phyloP scores from a whole-genome alignment of 176 grass and related monocot species.

The Oryza officinalis region DNA sequence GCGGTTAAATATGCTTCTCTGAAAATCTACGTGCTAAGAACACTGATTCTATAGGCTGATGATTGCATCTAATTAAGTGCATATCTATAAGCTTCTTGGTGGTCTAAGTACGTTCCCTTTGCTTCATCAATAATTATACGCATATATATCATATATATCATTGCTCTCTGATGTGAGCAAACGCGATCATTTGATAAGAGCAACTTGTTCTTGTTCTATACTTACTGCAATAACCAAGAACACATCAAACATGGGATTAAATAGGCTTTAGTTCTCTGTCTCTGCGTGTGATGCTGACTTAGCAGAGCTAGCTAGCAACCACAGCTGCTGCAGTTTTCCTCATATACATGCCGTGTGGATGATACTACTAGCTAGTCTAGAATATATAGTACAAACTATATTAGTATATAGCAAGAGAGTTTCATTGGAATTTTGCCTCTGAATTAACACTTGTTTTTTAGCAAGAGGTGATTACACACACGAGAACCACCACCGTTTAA shows the following conservation, averaged over 20 bases:
- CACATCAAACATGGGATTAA: conserved; percentile 7
- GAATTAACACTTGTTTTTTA: not conserved
- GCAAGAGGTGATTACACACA: conserved; percentile 11
- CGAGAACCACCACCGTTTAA: conserved; percentile 17
- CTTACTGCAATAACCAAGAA: conserved; percentile 13
- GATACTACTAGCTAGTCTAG: not conserved
- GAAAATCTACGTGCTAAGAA: conserved; percentile 20
- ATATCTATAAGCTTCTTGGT: not conserved
- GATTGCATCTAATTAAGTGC: not conserved
- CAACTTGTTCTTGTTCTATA: not conserved
- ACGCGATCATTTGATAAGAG: not conserved
- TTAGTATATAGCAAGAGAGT: conserved; percentile 26
- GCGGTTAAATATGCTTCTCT: not conserved
- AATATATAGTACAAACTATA: not conserved
- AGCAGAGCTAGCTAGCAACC: not conserved
- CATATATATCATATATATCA: conserved; percentile 2
- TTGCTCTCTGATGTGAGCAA: conserved; percentile 11
- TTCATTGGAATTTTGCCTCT: conserved; percentile 40
- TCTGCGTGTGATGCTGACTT: conserved; percentile 23
- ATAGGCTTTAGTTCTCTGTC: conserved; percentile 8
- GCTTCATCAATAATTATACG: not conserved
- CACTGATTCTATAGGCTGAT: conserved; percentile 5
- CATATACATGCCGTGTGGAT: conserved; percentile 3
- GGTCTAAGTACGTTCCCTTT: not conserved
- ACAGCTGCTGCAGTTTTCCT: conserved; percentile 35